phyloP scores from a whole-genome alignment of 2,329 filamentous ascomycete species.

The Pseudocercospora fijiensis region DNA sequence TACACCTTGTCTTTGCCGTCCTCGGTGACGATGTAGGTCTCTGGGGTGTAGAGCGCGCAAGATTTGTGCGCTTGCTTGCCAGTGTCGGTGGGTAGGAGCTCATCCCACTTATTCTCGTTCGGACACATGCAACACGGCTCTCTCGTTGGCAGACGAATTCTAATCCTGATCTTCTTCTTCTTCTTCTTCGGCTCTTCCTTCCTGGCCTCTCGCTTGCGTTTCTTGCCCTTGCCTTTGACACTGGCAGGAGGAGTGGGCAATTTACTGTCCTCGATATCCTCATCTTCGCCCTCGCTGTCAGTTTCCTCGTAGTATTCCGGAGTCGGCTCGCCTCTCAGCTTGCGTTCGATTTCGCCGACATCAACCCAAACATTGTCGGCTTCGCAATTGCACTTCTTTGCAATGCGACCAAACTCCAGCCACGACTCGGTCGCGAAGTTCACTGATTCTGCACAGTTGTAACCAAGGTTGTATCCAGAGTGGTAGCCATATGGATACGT shows the following conservation, averaged over 20 bases:
- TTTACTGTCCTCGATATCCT: conserved; percentile 56
- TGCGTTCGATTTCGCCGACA: conserved; percentile 92
- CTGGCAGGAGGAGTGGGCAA: conserved; percentile 77
- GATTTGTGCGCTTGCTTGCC: conserved; percentile 82
- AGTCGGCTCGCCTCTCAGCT: conserved; percentile 77
- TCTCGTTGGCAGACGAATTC: conserved; percentile 67
- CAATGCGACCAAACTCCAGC: conserved; percentile 91
- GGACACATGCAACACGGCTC: conserved; percentile 90
- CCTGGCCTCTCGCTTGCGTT: conserved; percentile 67
- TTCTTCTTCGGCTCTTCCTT: conserved; percentile 58
- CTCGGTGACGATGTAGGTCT: conserved; percentile 78
- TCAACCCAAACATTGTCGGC: conserved; percentile 99
- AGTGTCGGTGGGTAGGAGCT: conserved; percentile 83
- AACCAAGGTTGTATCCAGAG: conserved; percentile 95
- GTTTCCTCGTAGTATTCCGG: conserved; percentile 80
- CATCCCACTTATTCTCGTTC: conserved; percentile 78
- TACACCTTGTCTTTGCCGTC: conserved; percentile 69
- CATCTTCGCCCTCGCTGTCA: conserved; percentile 63
- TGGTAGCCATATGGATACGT: conserved; percentile 99
- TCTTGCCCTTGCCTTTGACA: conserved; percentile 61
- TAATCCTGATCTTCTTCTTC: conserved; percentile 79
- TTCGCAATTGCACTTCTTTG: conserved; percentile 95
- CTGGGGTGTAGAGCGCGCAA: conserved; percentile 87
- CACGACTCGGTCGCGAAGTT: conserved; percentile 96
- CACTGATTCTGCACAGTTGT: conserved; percentile 98